phyloP scores from a whole-genome alignment of 2,329 filamentous ascomycete genomes.

The Drechslerella stenobrocha region DNA sequence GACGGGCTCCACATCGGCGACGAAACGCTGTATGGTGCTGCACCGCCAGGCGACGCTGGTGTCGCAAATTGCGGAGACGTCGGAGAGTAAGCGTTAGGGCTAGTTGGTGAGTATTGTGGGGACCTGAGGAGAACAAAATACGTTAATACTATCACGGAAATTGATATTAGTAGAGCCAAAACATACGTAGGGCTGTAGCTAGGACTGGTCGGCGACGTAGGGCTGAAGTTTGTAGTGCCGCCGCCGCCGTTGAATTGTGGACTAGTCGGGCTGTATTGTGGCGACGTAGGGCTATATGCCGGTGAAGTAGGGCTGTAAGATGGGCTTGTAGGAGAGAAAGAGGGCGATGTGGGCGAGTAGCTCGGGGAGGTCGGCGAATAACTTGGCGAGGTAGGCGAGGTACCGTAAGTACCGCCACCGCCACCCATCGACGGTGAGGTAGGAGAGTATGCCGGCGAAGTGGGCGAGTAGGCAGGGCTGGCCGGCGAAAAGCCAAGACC shows the following conservation, averaged over 20 bases:
- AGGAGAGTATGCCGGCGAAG: constrained; percentile 71
- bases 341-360: constrained; percentile 67
- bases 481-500: constrained; percentile 61
- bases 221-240: constrained; percentile 60
- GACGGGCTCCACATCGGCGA: constrained; percentile 55
- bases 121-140: constrained; percentile 63
- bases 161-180: neutral
- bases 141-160: constrained; percentile 50
- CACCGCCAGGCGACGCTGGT: constrained; percentile 54
- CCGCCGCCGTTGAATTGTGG: constrained; percentile 53
- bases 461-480: constrained; percentile 62
- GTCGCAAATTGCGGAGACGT: constrained; percentile 63
- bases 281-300: constrained; percentile 50
- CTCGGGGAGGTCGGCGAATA: constrained; percentile 72
- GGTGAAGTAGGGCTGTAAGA: constrained; percentile 53
- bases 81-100: constrained; percentile 65
- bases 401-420: constrained; percentile 61
- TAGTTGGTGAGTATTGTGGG: constrained; percentile 62
- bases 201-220: constrained; percentile 69
- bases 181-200: constrained; percentile 69
- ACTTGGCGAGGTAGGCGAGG: constrained; percentile 69
- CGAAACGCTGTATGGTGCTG: constrained; percentile 55
- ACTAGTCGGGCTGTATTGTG: constrained; percentile 53
- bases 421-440: constrained; percentile 67
- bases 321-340: constrained; percentile 61